Base-by-base conservation (phyloP, 805 yeast species). In the Hanseniaspora lachancei region DNA sequence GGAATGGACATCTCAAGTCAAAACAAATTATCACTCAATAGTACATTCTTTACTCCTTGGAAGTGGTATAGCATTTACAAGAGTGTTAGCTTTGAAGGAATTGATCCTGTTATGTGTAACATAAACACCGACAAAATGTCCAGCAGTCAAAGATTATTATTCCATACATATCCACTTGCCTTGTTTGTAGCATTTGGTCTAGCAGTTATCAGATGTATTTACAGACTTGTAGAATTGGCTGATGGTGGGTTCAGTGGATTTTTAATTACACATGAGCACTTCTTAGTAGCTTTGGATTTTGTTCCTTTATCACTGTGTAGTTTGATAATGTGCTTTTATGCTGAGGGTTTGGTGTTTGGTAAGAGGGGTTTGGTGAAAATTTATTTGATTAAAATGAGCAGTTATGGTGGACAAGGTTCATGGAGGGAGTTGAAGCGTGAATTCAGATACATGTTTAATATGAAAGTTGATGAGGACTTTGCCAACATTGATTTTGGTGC, bases 191-290 rank as follows among this genome's bases (percentile, higher is more conserved):
- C 83, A 0, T 79, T 80, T 4, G 23, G 77, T 2, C 74, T 79
- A 44, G 74, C 87, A 24, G 81, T 77, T 59, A 71, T 78, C 32
- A 76, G 96, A 63, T 84, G 89, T 60, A 71, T 81, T 43, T 87
- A 85, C 68, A 77, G 95, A 64, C 74, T 86, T 34, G 74, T 78
- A 40, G 96, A 88, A 67, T 72, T 88, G 57, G 67, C 80, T 2
- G 79, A 81, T 63, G 91, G 89, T 15, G 72, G 71, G 15, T 86
- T 89, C 84, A 58, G 63, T 7, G 91, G 95, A 1, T 72, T 67
- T 57, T 70, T 88, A 61, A 82, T 85, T 49, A 71, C 74, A 2
- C 78, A 77, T 54, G 88, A 84, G 64, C 66, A 72, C 47, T 81
- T 76, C 61, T 77, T 83, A 61, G 70, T 82, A 64, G 72, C 76